Evolutionary conservation across 2,329 filamentous ascomycete species (phyloP).

Genomic region (Scedosporium dehoogii): DNA sequence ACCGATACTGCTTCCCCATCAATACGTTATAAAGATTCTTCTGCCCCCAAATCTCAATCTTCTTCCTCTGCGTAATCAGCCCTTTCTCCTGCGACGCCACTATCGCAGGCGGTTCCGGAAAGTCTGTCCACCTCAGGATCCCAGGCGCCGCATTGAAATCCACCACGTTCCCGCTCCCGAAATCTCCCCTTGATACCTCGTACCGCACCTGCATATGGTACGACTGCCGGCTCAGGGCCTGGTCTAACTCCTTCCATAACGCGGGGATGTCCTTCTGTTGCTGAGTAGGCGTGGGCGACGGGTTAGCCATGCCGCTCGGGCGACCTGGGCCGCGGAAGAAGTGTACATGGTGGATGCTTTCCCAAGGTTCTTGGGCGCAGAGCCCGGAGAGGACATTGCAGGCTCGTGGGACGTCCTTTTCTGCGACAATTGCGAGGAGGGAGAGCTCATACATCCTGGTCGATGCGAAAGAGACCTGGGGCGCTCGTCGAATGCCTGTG

Average conservation of each 20-base stretch:
- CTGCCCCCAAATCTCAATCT: conserved; percentile 45
- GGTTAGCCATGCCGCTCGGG: conserved; percentile 34
- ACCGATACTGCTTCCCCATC: conserved; percentile 43
- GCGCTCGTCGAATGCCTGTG: neutral
- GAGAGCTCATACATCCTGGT: conserved; percentile 50
- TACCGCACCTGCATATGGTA: conserved; percentile 47
- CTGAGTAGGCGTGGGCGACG: conserved; percentile 26
- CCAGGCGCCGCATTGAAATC: conserved; percentile 35
- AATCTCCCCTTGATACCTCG: conserved; percentile 37
- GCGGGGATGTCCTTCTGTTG: conserved; percentile 25
- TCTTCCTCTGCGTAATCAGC: conserved; percentile 40
- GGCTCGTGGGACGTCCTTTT: conserved; percentile 37
- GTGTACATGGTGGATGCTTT: conserved; percentile 39
- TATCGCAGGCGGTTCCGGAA: conserved; percentile 47
- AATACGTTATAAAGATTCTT: conserved; percentile 37
- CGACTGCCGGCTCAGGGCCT: conserved; percentile 44
- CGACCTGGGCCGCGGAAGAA: conserved; percentile 40
- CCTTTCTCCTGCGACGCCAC: conserved; percentile 18
- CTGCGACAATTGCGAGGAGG: conserved; percentile 41
- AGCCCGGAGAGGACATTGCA: conserved; percentile 46
- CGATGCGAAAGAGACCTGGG: neutral
- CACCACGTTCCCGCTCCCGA: conserved; percentile 25
- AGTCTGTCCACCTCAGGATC: conserved; percentile 47
- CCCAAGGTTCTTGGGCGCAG: conserved; percentile 44
- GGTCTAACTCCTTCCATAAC: conserved; percentile 44